Evolutionary conservation across 2,329 filamentous ascomycete species (phyloP), one percentile per base, ranked within the genome.

Genomic region (Diplocarpon rosae): DNA sequence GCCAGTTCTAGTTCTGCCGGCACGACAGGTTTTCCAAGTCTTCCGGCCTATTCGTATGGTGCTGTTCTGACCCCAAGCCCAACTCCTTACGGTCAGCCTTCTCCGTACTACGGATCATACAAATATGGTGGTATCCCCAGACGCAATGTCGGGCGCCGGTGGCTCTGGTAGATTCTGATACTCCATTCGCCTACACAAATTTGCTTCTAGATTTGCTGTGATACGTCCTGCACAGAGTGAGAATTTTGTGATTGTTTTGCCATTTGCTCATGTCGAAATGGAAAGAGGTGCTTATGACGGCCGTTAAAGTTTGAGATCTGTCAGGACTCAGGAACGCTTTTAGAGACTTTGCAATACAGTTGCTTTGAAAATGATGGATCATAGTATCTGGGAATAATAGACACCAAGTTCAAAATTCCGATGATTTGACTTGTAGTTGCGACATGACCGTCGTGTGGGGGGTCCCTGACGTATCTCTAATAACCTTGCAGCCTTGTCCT

Each of bases 151-250:
- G 42, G 24, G 28, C 43, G 43, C 13, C 36, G 47, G 31, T 49
- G 37, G 44, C 40, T 46, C 32, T 52, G 46, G 33, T 50, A 39
- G 45, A 37, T 30, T 49, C 31, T 29, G 42, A 45, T 39, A 35
- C 40, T 14, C 37, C 35, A 33, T 43, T 46, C 43, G 44, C 38
- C 13, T 27, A 38, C 37, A 51, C 43, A 44, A 42, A 9, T 42
- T 52, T 42, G 43, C 47, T 55, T 53, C 49, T 53, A 50, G 40
- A 50, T 41, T 49, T 52, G 49, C 45, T 47, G 35, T 47, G 40
- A 50, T 48, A 41, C 48, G 27, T 30, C 39, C 16, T 29, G n/a
- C n/a, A 16, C 28, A 31, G 20, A 14, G 17, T 37, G 29, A 37
- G 15, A 50, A 37, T 32, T 42, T 32, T 17, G n/a, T 42, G 29